Evolutionary conservation across 2,329 filamentous ascomycete genomes (phyloP).

Genomic region (Xylariaceae sp.): DNA sequence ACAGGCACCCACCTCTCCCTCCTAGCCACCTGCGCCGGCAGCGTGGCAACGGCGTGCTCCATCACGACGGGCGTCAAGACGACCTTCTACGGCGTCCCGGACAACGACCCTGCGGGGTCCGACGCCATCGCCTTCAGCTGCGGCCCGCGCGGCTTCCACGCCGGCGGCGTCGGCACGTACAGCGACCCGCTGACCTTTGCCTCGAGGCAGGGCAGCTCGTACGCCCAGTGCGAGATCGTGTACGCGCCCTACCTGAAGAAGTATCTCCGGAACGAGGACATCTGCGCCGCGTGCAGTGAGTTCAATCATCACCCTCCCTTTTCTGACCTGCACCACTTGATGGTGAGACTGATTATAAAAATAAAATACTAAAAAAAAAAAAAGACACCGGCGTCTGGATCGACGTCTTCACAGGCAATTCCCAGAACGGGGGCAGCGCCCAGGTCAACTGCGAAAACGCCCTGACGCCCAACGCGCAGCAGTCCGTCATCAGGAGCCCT

Average conservation of each 20-base stretch:
- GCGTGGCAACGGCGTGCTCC: slow-evolving; percentile 23
- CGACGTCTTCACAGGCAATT: slow-evolving; percentile 36
- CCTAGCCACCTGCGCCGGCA: too few relatives aligned
- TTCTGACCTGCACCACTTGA: background rate
- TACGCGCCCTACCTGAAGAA: slow-evolving; percentile 41
- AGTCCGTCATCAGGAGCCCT: slow-evolving; percentile 30
- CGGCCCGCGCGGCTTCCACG: slow-evolving; percentile 29
- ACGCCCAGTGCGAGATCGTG: slow-evolving; percentile 38
- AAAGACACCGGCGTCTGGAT: slow-evolving; percentile 26
- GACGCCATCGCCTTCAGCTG: slow-evolving; percentile 33
- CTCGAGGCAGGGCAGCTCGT: slow-evolving; percentile 33
- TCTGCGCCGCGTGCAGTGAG: slow-evolving; percentile 22
- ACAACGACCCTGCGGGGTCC: slow-evolving; percentile 34
- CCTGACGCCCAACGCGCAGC: slow-evolving; percentile 27
- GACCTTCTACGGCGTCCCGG: slow-evolving; percentile 37
- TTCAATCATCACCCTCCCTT: slow-evolving; percentile 2
- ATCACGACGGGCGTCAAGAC: slow-evolving; percentile 24
- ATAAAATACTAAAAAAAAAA: slow-evolving; percentile 1
- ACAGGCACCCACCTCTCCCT: too few relatives aligned
- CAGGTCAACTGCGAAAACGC: slow-evolving; percentile 34
- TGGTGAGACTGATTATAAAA: background rate
- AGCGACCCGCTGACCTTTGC: slow-evolving; percentile 39
- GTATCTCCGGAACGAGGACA: slow-evolving; percentile 33
- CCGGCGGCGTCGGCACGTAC: slow-evolving; percentile 39
- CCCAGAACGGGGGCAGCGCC: slow-evolving; percentile 26